phyloP scores from a whole-genome alignment of 768 basidiomycete species.

The Boletellus ananiceps region DNA sequence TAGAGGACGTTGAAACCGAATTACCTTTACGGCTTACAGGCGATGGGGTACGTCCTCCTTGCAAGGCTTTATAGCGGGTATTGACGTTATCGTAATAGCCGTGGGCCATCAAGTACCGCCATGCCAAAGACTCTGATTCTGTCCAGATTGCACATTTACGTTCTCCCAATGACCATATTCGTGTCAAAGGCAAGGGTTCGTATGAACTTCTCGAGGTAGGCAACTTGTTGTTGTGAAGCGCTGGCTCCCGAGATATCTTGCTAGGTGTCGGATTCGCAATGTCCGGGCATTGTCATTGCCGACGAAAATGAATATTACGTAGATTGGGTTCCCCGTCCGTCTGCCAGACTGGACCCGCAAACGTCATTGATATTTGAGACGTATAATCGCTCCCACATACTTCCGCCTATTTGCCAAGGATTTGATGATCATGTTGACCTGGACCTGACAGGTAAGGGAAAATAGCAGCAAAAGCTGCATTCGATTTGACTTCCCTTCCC shows the following conservation, averaged over 20 bases:
- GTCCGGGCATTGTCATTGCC: slow-evolving; percentile 64
- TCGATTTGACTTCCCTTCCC: not conserved
- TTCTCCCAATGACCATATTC: slow-evolving; percentile 67
- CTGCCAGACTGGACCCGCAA: slow-evolving; percentile 58
- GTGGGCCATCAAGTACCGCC: slow-evolving; percentile 79
- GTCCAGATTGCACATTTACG: slow-evolving; percentile 40
- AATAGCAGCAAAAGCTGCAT: not conserved
- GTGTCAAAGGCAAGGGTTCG: slow-evolving; percentile 66
- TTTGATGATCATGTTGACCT: slow-evolving; percentile 76
- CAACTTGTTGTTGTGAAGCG: not conserved
- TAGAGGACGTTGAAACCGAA: slow-evolving; percentile 67
- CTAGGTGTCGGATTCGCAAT: slow-evolving; percentile 80
- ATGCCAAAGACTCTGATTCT: slow-evolving; percentile 39
- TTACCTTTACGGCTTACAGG: slow-evolving; percentile 88
- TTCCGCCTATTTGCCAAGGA: slow-evolving; percentile 81
- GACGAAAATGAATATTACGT: slow-evolving; percentile 65
- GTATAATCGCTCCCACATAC: slow-evolving; percentile 69
- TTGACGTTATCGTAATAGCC: slow-evolving; percentile 48
- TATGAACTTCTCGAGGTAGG: slow-evolving; percentile 71
- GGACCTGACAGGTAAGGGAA: slow-evolving; percentile 61
- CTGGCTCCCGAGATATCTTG: not conserved
- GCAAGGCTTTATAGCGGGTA: not conserved
- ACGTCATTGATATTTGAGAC: slow-evolving; percentile 53
- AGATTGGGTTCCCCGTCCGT: slow-evolving; percentile 76
- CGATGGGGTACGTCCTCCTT: slow-evolving; percentile 62